Evolutionary conservation across 73 alveolate genomes (phyloP).

Genomic region (Paramecium pentaurelia): DNA sequence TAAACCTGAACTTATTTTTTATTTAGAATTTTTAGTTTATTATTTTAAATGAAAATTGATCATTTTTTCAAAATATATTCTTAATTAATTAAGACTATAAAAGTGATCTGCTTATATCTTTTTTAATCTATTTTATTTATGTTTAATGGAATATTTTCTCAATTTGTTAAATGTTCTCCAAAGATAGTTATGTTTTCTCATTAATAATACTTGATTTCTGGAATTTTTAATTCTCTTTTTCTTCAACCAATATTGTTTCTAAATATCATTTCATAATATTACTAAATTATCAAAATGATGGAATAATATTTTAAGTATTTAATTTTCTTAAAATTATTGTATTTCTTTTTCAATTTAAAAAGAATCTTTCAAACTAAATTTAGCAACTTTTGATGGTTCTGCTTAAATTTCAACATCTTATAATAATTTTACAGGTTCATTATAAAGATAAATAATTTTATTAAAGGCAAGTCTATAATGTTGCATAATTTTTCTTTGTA

Average conservation of each 20-base stretch:
- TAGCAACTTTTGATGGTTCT: neutral
- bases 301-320: neutral
- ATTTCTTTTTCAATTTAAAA: neutral
- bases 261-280: neutral
- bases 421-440: constrained; percentile 23
- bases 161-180: neutral
- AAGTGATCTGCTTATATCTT: neutral
- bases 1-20: neutral
- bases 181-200: neutral
- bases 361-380: neutral
- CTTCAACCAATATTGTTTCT: constrained; percentile 17
- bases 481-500: neutral
- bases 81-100: neutral
- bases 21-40: neutral
- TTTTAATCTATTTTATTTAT: neutral
- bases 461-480: neutral
- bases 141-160: neutral
- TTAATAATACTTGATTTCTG: neutral
- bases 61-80: neutral
- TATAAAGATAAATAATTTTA: neutral
- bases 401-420: neutral
- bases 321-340: neutral
- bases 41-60: neutral
- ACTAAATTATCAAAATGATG: constrained; percentile 8
- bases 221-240: neutral